Base-by-base conservation (phyloP, 257 asterid species). In the Lavandula angustifolia region DNA sequence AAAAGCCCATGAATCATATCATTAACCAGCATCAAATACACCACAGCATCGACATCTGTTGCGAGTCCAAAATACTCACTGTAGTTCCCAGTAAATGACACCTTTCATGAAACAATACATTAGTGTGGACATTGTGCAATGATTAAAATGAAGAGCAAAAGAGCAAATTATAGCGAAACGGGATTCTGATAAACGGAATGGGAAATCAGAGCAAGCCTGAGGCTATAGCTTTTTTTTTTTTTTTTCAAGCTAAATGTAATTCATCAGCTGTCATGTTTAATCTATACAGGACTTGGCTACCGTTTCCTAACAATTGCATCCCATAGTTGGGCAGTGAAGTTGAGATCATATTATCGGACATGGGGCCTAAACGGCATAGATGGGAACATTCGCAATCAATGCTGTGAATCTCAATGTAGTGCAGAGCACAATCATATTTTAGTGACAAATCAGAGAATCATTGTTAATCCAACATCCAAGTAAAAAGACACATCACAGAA, bases 21-120 rank as follows among this genome's bases (percentile, higher is more conserved):
- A 67, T 90, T 90, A 67, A 81, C 99, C 74, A 94, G 82, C 97
- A 94, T 94, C 89, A 94, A 66, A 80, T 90, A 94, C 76, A 87
- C 95, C 64, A 94, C 89, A 64, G 97, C 99, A 78, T 94, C 99
- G 60, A 94, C 94, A 78, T 94, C 97, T 51, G 97, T 94, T 49
- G 92, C 74, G 14, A 44, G 71, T 60, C 97, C 95, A 64, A 87
- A 90, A 70, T 94, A 94, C 86, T 90, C 99, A 13, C 57, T 53
- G 82, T 94, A 94, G 83, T 94, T 87, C 60, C 99, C 99, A 56
- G 99, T 87, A 69, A 94, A 94, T 64, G 75, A 84, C 75, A 82
- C 82, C 97, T 94, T 51, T 69, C 29, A 82, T 55, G 34, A 70
- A 74, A 43, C 6, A 71, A 77, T 61, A 67, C 32, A 62, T 72